These are phyloP conservation scores for Aspergillus pseudoglaucus DNA, from an alignment of 2,329 filamentous ascomycete species.

Conservation along the genomic window DNA sequence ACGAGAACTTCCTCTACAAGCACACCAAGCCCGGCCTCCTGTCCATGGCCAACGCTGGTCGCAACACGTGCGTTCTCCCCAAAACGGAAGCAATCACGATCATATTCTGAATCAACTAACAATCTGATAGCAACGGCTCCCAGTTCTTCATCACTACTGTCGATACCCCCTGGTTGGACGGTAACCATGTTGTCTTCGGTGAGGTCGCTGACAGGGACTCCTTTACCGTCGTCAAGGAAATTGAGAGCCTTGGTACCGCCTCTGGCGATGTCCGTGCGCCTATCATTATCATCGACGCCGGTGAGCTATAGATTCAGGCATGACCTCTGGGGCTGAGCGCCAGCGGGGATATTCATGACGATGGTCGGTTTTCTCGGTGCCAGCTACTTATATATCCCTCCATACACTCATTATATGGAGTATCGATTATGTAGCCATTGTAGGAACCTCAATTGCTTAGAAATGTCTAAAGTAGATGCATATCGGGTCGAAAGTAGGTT, in stretches of 20 bases:
- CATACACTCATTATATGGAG: no score
- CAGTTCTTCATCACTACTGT: conserved; percentile 54
- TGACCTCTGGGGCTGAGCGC: no score
- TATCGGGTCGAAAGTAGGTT: no score
- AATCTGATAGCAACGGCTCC: neutral
- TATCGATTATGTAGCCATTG: no score
- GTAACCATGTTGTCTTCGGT: conserved; percentile 56
- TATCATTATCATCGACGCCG: neutral
- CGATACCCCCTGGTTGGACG: conserved; percentile 52
- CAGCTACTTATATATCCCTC: no score
- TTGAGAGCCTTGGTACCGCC: neutral
- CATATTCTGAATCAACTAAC: neutral
- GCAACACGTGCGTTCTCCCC: conserved; percentile 18
- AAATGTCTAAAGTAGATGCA: no score
- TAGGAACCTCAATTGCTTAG: no score
- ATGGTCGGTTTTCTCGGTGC: no score
- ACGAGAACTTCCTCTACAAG: conserved; percentile 4
- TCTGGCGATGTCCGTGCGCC: neutral
- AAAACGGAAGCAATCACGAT: neutral
- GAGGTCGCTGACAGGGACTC: neutral
- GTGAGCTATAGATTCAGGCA: neutral
- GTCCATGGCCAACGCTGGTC: conserved; percentile 4
- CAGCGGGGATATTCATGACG: no score
- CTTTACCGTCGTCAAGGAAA: neutral
- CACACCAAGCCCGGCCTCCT: conserved; percentile 3